Evolutionary conservation across 1,284 basidiomycete species (phyloP).

Genomic region (Volvariella surrecta): DNA sequence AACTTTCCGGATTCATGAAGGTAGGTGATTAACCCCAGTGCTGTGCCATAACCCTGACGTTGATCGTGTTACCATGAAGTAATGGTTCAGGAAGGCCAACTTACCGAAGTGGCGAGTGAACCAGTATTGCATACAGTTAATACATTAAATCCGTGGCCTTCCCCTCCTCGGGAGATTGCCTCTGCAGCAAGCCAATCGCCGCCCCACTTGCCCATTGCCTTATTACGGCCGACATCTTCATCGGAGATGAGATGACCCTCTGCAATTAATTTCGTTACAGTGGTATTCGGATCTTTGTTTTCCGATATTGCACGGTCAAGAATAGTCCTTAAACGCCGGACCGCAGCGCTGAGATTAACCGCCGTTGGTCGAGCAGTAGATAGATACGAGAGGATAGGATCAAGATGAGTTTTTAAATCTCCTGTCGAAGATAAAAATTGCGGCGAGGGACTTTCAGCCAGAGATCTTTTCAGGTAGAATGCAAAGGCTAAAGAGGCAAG

Average conservation of each 20-base stretch:
- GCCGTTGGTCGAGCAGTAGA: constrained; percentile 88
- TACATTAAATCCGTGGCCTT: constrained; percentile 56
- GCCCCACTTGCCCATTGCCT: constrained; percentile 73
- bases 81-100: constrained; percentile 18
- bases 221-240: constrained; percentile 82
- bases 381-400: constrained; percentile 60
- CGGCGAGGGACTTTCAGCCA: constrained; percentile 34
- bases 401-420: constrained; percentile 42
- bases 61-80: background rate
- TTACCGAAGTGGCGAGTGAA: constrained; percentile 82
- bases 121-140: constrained; percentile 96
- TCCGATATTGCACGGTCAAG: constrained; percentile 32
- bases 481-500: constrained; percentile 78
- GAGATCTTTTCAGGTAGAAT: constrained; percentile 42
- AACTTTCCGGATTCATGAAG: constrained; percentile 73
- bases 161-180: constrained; percentile 38
- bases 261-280: constrained; percentile 52
- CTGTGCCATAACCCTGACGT: constrained; percentile 79
- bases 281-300: constrained; percentile 32
- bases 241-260: constrained; percentile 63
- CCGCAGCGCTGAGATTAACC: constrained; percentile 85
- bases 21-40: constrained; percentile 87
- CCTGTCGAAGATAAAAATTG: constrained; percentile 40
- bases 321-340: constrained; percentile 52
- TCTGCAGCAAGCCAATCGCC: constrained; percentile 75